phyloP scores from a whole-genome alignment of 2,329 filamentous ascomycete species.

The Arthrinium phaeospermum region DNA sequence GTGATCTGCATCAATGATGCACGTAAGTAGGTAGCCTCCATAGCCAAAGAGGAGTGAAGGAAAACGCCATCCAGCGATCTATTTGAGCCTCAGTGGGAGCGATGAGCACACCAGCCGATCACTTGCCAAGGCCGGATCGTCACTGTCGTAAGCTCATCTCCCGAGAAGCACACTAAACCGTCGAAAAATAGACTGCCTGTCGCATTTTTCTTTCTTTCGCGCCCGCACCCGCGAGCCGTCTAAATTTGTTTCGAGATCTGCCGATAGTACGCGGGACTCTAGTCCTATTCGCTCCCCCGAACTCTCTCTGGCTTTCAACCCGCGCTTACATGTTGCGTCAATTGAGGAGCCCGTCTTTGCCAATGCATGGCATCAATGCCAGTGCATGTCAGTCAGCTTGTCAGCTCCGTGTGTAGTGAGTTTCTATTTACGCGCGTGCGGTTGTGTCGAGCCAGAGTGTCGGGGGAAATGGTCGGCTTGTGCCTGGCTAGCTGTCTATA shows the following conservation, averaged over 20 bases:
- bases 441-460: background rate
- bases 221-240: background rate
- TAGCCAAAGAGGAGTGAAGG: background rate
- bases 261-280: background rate
- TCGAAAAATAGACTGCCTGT: background rate
- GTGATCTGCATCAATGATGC: background rate
- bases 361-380: too few relatives aligned
- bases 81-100: background rate
- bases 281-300: background rate
- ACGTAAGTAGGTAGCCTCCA: background rate
- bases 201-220: background rate
- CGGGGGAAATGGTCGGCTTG: too few relatives aligned
- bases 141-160: conserved; percentile 7
- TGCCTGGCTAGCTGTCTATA: background rate
- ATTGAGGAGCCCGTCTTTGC: background rate
- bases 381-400: background rate
- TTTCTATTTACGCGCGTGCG: conserved; percentile 4
- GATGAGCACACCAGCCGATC: background rate
- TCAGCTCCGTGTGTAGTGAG: background rate
- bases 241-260: conserved; percentile 2
- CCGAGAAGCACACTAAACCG: background rate
- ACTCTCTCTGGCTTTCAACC: background rate
- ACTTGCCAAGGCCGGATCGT: conserved; percentile 4
- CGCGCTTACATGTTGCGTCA: background rate
- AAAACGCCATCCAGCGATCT: background rate